phyloP scores from a whole-genome alignment of 805 yeast genomes.

The Blastobotrys peoriensis region DNA sequence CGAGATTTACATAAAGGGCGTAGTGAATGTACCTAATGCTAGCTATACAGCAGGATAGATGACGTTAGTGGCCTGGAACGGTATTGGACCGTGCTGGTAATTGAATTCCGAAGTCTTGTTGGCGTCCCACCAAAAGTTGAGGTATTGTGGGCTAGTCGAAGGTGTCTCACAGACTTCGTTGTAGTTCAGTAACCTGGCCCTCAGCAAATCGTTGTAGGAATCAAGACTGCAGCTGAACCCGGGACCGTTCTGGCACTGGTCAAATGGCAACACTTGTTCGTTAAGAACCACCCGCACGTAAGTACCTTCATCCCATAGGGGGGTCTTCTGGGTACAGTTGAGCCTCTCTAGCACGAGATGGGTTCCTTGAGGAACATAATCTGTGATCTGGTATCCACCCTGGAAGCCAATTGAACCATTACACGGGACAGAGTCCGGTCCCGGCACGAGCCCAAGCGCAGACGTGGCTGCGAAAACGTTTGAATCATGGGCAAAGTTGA shows the following conservation, averaged over 20 bases:
- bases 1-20: too few species aligned
- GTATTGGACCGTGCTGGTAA: slow-evolving; percentile 2
- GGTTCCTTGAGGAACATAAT: slow-evolving; percentile 55
- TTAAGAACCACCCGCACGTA: slow-evolving; percentile 47
- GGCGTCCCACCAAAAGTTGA: slow-evolving; percentile 1
- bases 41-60: too few species aligned
- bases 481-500: slow-evolving; percentile 51
- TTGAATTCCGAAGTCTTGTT: slow-evolving; percentile 2
- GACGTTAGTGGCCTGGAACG: slow-evolving; percentile 7
- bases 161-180: slow-evolving; percentile 7
- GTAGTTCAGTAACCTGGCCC: background rate
- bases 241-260: slow-evolving; percentile 45
- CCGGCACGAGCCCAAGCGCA: slow-evolving; percentile 40
- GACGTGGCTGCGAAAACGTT: slow-evolving; percentile 46
- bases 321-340: slow-evolving; percentile 28
- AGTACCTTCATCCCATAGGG: slow-evolving; percentile 18
- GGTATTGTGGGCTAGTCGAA: background rate
- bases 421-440: slow-evolving; percentile 37
- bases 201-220: slow-evolving; percentile 2
- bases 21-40: too few species aligned
- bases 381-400: slow-evolving; percentile 42
- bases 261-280: slow-evolving; percentile 49
- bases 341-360: slow-evolving; percentile 46
- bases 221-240: slow-evolving; percentile 41
- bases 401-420: slow-evolving; percentile 40